Evolutionary conservation across 495 filamentous ascomycete species (phyloP), one percentile per base, ranked within the genome.

Genomic region (Penicillium paradoxum): DNA sequence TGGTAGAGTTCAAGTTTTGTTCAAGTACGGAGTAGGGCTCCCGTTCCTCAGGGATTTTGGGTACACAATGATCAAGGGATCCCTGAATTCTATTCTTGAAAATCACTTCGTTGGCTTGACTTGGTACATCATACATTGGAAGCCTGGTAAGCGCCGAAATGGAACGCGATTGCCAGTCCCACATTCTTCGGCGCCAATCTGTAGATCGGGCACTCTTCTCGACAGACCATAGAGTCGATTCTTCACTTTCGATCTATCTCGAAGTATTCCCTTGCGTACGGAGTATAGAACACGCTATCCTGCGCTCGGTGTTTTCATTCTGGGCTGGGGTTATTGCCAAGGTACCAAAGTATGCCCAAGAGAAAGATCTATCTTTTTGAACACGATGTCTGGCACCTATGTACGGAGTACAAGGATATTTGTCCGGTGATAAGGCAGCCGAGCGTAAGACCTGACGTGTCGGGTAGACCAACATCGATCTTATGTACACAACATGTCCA

Each of bases 401-500:
- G n/a, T n/a, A n/a, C n/a, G n/a, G 7, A 2, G 27, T 45, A 45
- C 43, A 45, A 33, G 43, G 43, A 45, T 33, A 21, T n/a, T 32
- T 19, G 9, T 18, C 25, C 6, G 14, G 11, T 8, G 17, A 33
- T 33, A 45, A 45, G 22, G 22, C 41, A 32, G 10, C 13, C 43
- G 9, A 45, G 29, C 11, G 10, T 24, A 33, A 27, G 4, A 19
- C n/a, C 21, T 49, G 46, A 19, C 19, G 13, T 27, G 24, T 49
- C 24, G 46, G 46, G 46, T 30, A 49, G 46, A 49, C 46, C 15
- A 27, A 49, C 46, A 19, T 39, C 22, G 30, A 10, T 17, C 33
- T 49, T 38, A 38, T 38, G 30, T 47, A 45, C 25, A 25, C 13
- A 4, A 3, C 25, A 27, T 27, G 25, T 27, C 25, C 25, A 27